Base-by-base conservation (phyloP, 495 filamentous ascomycete genomes). In the Delitschia confertaspora region DNA sequence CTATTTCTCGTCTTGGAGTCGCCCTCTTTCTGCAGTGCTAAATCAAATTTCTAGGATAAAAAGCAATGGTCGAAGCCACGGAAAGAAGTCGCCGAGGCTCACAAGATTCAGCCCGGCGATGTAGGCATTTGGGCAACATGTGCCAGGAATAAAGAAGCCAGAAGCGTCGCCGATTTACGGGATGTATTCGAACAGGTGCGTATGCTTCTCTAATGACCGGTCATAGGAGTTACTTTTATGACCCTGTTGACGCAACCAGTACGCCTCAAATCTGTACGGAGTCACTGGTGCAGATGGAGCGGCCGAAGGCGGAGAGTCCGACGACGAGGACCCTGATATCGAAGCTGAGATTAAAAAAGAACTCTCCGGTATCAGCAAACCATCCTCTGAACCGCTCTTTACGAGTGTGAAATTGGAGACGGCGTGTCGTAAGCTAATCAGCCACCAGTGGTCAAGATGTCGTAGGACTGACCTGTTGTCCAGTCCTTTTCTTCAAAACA, bases 121-220 rank as follows among this genome's bases (percentile, higher is more conserved):
- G 68, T 71, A 32, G 91, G 91, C 8, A 82, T 96, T 21, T 95
- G 89, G 74, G 76, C 82, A 19, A 94, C 93, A 1, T 95, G 88
- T 58, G 80, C 87, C 23, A 78, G 79, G 61, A 77, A 76, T 38
- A 81, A 74, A 62, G 89, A 98, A 66, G 67, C 65, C 16, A 88
- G 80, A 65, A 86, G 85, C 14, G 72, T 82, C 2, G 69, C 67
- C 25, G 91, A 98, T 58, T 61, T 86, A 31, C 64, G 70, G 19
- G 70, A 79, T 58, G 60, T 95, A 23, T 85, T 95, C 58, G 73
- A 80, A 13, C 74, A 91, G 69, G 86, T 88, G 58, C 51, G 60
- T 29, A 18, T 20, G 23, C 21, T 33, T 24, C 36, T 31, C 38
- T 34, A 26, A 45, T 18, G 24, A 2, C 29, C 42, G 7, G 6